These are phyloP conservation scores for Neopestalotiopsis sp. DNA, from an alignment of 2,329 filamentous ascomycete species.

Conservation along the genomic window DNA sequence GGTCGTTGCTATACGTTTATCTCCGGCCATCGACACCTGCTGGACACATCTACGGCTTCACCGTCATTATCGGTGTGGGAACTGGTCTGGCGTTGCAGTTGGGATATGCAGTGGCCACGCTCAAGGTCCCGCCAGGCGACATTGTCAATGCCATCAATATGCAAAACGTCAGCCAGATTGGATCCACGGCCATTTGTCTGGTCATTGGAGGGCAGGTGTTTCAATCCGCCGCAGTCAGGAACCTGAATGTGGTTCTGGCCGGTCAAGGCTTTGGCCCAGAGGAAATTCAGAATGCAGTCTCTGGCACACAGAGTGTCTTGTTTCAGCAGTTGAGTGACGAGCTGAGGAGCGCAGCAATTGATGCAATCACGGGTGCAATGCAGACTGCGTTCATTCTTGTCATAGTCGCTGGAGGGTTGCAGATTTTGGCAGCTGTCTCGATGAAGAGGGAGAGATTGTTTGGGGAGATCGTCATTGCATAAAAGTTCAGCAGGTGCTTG, in stretches of 20 bases:
- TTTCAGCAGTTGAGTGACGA: slow-evolving; percentile 1
- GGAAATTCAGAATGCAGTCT: slow-evolving; percentile 6
- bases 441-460: slow-evolving; percentile 13
- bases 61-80: slow-evolving; percentile 45
- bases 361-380: slow-evolving; percentile 8
- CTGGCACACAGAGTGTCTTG: background rate
- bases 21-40: slow-evolving; percentile 23
- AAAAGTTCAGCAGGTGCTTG: background rate
- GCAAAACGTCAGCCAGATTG: slow-evolving; percentile 35
- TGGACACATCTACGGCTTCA: slow-evolving; percentile 38
- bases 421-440: background rate
- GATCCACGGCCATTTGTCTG: slow-evolving; percentile 24
- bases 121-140: slow-evolving; percentile 25
- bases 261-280: background rate
- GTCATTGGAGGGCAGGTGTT: slow-evolving; percentile 31
- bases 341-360: slow-evolving; percentile 1
- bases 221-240: slow-evolving; percentile 23
- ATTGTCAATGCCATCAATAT: slow-evolving; percentile 29
- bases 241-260: slow-evolving; percentile 4
- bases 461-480: slow-evolving; percentile 8
- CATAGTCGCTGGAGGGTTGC: background rate
- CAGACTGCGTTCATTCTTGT: slow-evolving; percentile 8
- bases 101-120: slow-evolving; percentile 33
- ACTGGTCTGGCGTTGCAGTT: slow-evolving; percentile 31
- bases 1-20: slow-evolving; percentile 34